Base-by-base conservation (phyloP, 2,329 filamentous ascomycete species). In the Echinosphaeria canescens region DNA sequence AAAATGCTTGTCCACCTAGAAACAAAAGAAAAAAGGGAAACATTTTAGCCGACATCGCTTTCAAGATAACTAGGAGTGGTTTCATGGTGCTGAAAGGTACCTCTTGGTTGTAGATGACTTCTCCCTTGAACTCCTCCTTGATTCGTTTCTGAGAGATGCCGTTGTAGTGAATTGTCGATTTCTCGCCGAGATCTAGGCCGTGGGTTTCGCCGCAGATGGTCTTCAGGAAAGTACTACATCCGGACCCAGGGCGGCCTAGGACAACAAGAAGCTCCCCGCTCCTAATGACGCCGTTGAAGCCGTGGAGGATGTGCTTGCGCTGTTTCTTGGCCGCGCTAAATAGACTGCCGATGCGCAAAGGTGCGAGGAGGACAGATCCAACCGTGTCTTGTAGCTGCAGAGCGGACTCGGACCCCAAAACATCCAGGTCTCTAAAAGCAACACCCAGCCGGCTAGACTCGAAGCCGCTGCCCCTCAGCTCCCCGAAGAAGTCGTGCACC, bases 21-120 rank as follows among this genome's bases (percentile, higher is more conserved):
- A 23, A 23, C 13, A 10, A 5, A 5, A 19, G 13, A 22, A 7
- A 24, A 25, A 26, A n/a, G n/a, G n/a, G n/a, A n/a, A n/a, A n/a
- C n/a, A n/a, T n/a, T n/a, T n/a, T n/a, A n/a, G n/a, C n/a, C n/a
- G n/a, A n/a, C n/a, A n/a, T n/a, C n/a, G n/a, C n/a, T n/a, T n/a
- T n/a, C n/a, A n/a, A n/a, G n/a, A n/a, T n/a, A n/a, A n/a, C n/a
- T n/a, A n/a, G n/a, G n/a, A n/a, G n/a, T n/a, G n/a, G 1, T 29
- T 10, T 15, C 12, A 17, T 20, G 10, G 11, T 12, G 15, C 2
- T 8, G 5, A 2, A 15, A 17, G 29, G n/a, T n/a, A n/a, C n/a
- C 22, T 85, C 78, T 10, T 79, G 71, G 36, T 80, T 81, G 43
- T 85, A 84, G 10, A 79, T 54, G 2, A 72, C 58, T 44, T 69